Percentiles rank a stretch among this genome's conserved stretches.
Conservation (phyloP, 495 filamentous ascomycete genomes). For the Jackrogersella multiformis region DNA sequence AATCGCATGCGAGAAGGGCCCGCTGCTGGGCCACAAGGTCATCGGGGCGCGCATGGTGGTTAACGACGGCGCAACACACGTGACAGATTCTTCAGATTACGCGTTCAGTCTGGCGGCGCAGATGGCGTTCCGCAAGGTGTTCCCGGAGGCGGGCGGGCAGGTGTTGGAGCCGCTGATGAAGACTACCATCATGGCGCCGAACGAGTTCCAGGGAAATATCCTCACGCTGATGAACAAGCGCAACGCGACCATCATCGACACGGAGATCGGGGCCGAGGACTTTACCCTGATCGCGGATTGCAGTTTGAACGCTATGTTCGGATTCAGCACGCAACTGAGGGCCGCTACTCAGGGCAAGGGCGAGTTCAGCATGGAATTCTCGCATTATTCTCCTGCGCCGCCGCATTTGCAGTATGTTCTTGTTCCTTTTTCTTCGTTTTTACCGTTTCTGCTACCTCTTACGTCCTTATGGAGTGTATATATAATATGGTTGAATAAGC, state of each 20-base stretch:
- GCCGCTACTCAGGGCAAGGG: slow-evolving; percentile 98
- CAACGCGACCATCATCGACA: slow-evolving; percentile 93
- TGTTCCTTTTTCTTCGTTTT: background rate
- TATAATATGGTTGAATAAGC: too few relatives aligned
- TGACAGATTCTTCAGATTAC: slow-evolving; percentile 98
- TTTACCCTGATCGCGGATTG: slow-evolving; percentile 96
- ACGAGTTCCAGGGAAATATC: slow-evolving; percentile 97
- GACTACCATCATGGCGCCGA: slow-evolving; percentile 92
- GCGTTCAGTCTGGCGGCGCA: slow-evolving; percentile 97
- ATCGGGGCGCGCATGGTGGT: slow-evolving; percentile 90
- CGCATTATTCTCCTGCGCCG: slow-evolving; percentile 88
- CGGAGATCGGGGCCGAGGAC: slow-evolving; percentile 92
- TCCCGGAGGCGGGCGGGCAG: slow-evolving; percentile 76
- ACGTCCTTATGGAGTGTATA: slow-evolving; percentile 6
- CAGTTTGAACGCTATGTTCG: slow-evolving; percentile 96
- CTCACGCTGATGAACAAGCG: slow-evolving; percentile 97
- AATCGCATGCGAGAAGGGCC: slow-evolving; percentile 83
- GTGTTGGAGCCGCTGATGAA: slow-evolving; percentile 98
- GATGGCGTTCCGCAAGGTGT: slow-evolving; percentile 97
- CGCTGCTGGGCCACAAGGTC: slow-evolving; percentile 91
- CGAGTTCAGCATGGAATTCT: slow-evolving; percentile 99
- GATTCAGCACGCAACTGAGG: slow-evolving; percentile 87
- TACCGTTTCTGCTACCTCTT: background rate
- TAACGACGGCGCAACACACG: slow-evolving; percentile 97
- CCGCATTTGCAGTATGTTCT: slow-evolving; percentile 84